Conservation (phyloP, 2,329 filamentous ascomycete genomes). For the Trichoderma aggressivum region DNA sequence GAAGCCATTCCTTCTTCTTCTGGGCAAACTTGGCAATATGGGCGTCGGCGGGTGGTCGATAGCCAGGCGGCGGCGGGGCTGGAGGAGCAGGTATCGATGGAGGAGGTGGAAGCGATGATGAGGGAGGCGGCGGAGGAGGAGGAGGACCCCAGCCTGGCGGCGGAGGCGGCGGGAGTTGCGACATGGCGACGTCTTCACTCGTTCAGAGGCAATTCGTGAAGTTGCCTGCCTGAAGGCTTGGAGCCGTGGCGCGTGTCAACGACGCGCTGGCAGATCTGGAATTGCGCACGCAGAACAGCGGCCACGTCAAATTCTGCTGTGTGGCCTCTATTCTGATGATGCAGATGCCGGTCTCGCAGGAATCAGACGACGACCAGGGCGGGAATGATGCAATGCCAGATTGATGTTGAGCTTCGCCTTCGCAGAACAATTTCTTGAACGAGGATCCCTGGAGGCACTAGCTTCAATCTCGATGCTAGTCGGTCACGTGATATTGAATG, state of each 20-base stretch:
- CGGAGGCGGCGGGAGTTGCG: constrained; percentile 53
- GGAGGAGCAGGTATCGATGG: constrained; percentile 52
- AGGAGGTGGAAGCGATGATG: constrained; percentile 55
- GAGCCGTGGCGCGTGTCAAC: constrained; percentile 36
- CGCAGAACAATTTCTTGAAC: constrained; percentile 36
- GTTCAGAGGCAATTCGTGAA: constrained; percentile 24
- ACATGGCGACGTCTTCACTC: constrained; percentile 43
- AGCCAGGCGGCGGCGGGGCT: constrained; percentile 80
- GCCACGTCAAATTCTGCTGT: neutral
- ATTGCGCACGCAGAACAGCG: neutral
- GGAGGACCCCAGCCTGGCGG: constrained; percentile 56
- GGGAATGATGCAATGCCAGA: constrained; percentile 26
- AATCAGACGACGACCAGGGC: constrained; percentile 31
- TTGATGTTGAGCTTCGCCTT: constrained; percentile 26
- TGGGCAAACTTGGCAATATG: constrained; percentile 92
- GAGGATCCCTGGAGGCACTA: constrained; percentile 23
- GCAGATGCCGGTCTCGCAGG: constrained; percentile 29
- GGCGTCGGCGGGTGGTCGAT: constrained; percentile 74
- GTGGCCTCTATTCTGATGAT: constrained; percentile 23
- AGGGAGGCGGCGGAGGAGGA: constrained; percentile 53
- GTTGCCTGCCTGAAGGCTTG: constrained; percentile 30
- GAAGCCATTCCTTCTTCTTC: constrained; percentile 99
- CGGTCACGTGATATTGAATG: constrained; percentile 27
- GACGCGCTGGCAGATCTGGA: constrained; percentile 29
- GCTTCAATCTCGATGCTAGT: constrained; percentile 10